These are phyloP conservation scores for Stenogyne calaminthoides DNA, from an alignment of 305 asterid genomes.

Conservation along the genomic window DNA sequence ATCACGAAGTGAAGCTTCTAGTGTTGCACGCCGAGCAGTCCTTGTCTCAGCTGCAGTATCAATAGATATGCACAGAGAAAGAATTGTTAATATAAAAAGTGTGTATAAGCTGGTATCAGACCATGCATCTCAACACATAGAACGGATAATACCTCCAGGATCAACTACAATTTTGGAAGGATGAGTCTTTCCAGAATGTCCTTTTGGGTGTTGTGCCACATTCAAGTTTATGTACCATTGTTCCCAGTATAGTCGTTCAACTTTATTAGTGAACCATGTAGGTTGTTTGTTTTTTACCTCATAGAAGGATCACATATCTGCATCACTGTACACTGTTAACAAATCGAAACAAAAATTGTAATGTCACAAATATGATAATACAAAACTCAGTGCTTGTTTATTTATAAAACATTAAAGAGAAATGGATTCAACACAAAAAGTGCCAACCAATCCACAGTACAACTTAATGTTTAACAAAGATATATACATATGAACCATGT, in stretches of 20 bases:
- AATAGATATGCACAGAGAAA: too few relatives aligned
- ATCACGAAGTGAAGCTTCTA: too few relatives aligned
- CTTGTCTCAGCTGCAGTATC: too few relatives aligned
- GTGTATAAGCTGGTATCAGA: too few relatives aligned
- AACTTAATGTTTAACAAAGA: too few relatives aligned
- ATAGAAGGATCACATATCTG: constrained; percentile 88
- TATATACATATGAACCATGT: too few relatives aligned
- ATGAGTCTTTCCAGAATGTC: constrained; percentile 69
- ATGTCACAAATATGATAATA: constrained; percentile 3
- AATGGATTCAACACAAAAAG: constrained; percentile 9
- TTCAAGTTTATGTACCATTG: constrained; percentile 91
- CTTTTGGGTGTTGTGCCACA: constrained; percentile 72
- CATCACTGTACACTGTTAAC: constrained; percentile 27
- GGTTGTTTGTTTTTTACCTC: constrained; percentile 91
- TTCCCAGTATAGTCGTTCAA: constrained; percentile 94
- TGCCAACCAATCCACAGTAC: constrained; percentile 14
- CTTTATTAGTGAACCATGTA: constrained; percentile 88
- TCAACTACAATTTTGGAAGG: too few relatives aligned
- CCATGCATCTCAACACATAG: too few relatives aligned
- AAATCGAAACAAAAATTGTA: constrained; percentile 6
- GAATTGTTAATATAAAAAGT: too few relatives aligned
- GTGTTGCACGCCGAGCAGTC: too few relatives aligned
- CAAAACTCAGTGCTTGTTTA: neutral
- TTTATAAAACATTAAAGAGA: neutral
- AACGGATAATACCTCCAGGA: too few relatives aligned